Conservation (phyloP, 305 asterid genomes). For the Plantago coronopus region DNA sequence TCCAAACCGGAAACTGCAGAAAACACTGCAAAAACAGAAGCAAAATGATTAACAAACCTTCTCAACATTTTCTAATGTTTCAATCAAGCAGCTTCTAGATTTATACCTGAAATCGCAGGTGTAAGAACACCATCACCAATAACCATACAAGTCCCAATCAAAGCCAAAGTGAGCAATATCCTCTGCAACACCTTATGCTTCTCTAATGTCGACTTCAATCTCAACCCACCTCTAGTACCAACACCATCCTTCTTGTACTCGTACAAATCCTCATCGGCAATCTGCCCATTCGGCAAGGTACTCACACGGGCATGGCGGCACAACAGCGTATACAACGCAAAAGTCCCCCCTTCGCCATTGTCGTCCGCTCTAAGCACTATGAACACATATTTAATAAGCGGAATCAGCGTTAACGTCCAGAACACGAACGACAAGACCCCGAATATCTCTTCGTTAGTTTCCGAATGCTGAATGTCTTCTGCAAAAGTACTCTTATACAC, state of each 20-base stretch:
- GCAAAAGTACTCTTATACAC: conserved; percentile 94
- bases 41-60: conserved; percentile 16
- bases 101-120: conserved; percentile 78
- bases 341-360: conserved; percentile 95
- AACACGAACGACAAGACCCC: conserved; percentile 80
- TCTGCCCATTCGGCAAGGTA: conserved; percentile 76
- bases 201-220: conserved; percentile 64
- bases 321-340: conserved; percentile 66
- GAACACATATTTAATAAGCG: conserved; percentile 72
- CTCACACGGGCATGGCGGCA: conserved; percentile 84
- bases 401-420: conserved; percentile 87
- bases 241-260: conserved; percentile 67
- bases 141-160: conserved; percentile 92
- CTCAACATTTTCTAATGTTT: background rate
- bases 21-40: conserved; percentile 53
- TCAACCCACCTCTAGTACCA: conserved; percentile 42
- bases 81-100: background rate
- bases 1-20: conserved; percentile 91
- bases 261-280: conserved; percentile 73
- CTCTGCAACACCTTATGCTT: conserved; percentile 53
- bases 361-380: conserved; percentile 83
- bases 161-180: conserved; percentile 64
- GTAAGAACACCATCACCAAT: conserved; percentile 93
- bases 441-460: conserved; percentile 70
- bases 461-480: conserved; percentile 91